phyloP scores from a whole-genome alignment of 768 basidiomycete genomes.

The Tylopilus sp. region DNA sequence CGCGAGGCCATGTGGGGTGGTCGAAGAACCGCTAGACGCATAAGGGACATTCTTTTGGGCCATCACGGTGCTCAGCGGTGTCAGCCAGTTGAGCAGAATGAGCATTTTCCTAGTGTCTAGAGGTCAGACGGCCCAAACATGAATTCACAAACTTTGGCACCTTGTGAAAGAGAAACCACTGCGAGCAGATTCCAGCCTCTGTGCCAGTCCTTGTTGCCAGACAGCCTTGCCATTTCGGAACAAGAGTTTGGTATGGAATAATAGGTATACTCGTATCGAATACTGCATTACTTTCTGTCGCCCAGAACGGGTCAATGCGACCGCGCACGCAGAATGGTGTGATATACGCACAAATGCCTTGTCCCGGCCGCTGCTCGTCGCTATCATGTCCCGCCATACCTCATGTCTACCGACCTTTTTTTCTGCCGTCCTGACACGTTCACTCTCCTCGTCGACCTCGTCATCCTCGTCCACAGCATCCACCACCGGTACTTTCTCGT shows the following conservation, averaged over 20 bases:
- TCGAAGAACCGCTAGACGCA: slow-evolving; percentile 36
- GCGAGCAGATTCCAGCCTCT: slow-evolving; percentile 49
- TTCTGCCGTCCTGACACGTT: slow-evolving; percentile 41
- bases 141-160: slow-evolving; percentile 35
- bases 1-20: slow-evolving; percentile 19
- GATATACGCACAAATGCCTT: slow-evolving; percentile 70
- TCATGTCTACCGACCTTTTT: slow-evolving; percentile 56
- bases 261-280: slow-evolving; percentile 67
- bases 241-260: slow-evolving; percentile 60
- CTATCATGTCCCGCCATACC: slow-evolving; percentile 77
- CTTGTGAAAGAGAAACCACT: slow-evolving; percentile 73
- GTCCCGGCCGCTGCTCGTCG: slow-evolving; percentile 76
- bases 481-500: slow-evolving; percentile 11
- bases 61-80: slow-evolving; percentile 66
- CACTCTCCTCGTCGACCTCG: slow-evolving; percentile 51
- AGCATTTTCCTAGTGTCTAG: slow-evolving; percentile 60
- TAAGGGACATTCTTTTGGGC: slow-evolving; percentile 68
- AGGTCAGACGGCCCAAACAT: slow-evolving; percentile 1
- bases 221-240: slow-evolving; percentile 40
- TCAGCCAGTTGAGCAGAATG: slow-evolving; percentile 81
- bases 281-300: slow-evolving; percentile 85
- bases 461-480: slow-evolving; percentile 32
- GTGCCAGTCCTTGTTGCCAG: slow-evolving; percentile 57
- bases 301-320: neutral
- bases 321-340: neutral